Base-by-base conservation (phyloP, 164 flowering plant genomes). In the Tetracentron sinense region DNA sequence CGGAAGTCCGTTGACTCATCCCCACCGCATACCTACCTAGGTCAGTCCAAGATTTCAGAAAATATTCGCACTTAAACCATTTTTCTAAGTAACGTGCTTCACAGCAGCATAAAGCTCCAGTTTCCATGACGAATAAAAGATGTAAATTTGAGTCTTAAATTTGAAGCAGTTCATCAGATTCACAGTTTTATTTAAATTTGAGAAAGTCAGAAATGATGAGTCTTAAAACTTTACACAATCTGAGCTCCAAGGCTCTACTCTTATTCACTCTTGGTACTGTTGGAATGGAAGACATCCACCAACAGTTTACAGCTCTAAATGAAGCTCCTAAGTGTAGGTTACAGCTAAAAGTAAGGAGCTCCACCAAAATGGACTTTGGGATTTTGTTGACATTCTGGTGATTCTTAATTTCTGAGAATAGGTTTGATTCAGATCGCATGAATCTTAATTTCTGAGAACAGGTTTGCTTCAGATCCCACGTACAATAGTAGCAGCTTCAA, bases 201-300 rank as follows among this genome's bases (percentile, higher is more conserved):
- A 51, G 11, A 47, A n/a, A 25, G 17, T 2, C 50, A 48, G 23
- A 53, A n/a, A 15, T 22, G 16, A 55, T 47, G 53, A 55, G 22
- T 31, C 47, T 28, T 47, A 56, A 54, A 64, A 56, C 21, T 46
- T 46, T 44, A 56, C 46, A 21, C 12, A 64, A 55, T 46, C 50
- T 64, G 28, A 47, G 59, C 35, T 19, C 21, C 60, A 56, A 11
- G 21, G 25, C n/a, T 56, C 23, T 20, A 29, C 42, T 29, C 53
- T 21, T 6, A 14, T 20, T 28, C 26, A 22, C 60, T 27, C 51
- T 26, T 27, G 42, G 7, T 28, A 28, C 21, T 21, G n/a, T 25
- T 22, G 38, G 29, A 20, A 42, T 20, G 17, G 46, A 20, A 55
- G 28, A 51, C 30, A 31, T 23, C 35, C 49, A 62, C 47, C 30